Conservation (phyloP, 768 basidiomycete genomes). For the Leucocoprinus birnbaumii region DNA sequence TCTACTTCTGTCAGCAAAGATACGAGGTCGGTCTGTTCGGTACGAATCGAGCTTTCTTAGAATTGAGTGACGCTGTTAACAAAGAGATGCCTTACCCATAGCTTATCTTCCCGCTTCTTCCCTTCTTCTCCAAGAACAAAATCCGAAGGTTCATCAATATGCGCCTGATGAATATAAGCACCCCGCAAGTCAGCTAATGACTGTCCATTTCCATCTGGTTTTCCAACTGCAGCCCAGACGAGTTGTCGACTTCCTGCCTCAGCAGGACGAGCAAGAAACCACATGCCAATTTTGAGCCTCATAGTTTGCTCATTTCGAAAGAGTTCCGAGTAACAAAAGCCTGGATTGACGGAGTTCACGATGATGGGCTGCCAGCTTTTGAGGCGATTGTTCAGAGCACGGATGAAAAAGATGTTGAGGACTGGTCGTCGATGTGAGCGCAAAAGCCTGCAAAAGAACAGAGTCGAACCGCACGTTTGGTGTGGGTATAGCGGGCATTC, state of each 20-base stretch:
- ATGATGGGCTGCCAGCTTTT: slow-evolving; percentile 25
- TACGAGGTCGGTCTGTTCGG: slow-evolving; percentile 3
- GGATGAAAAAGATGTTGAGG: slow-evolving; percentile 37
- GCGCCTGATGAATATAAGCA: slow-evolving; percentile 23
- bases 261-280: slow-evolving; percentile 29
- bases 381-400: slow-evolving; percentile 32
- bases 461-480: slow-evolving; percentile 27
- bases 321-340: slow-evolving; percentile 37
- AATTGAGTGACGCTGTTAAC: not conserved
- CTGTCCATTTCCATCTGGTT: not conserved
- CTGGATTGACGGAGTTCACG: slow-evolving; percentile 39
- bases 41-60: not conserved
- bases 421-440: slow-evolving; percentile 22
- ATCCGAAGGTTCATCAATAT: slow-evolving; percentile 27
- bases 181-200: slow-evolving; percentile 18
- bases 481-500: slow-evolving; percentile 23
- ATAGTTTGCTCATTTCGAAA: slow-evolving; percentile 8
- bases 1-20: slow-evolving; percentile 1
- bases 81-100: slow-evolving; percentile 24
- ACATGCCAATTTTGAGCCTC: not conserved
- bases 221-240: slow-evolving; percentile 29
- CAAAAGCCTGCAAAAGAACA: not conserved
- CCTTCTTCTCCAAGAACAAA: slow-evolving; percentile 26
- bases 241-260: slow-evolving; percentile 36
- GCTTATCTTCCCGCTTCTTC: slow-evolving; percentile 19